These are phyloP conservation scores for rapeseed (Brassica napus) DNA, from an alignment of 345 rosid genomes.

Conservation along the genomic window DNA sequence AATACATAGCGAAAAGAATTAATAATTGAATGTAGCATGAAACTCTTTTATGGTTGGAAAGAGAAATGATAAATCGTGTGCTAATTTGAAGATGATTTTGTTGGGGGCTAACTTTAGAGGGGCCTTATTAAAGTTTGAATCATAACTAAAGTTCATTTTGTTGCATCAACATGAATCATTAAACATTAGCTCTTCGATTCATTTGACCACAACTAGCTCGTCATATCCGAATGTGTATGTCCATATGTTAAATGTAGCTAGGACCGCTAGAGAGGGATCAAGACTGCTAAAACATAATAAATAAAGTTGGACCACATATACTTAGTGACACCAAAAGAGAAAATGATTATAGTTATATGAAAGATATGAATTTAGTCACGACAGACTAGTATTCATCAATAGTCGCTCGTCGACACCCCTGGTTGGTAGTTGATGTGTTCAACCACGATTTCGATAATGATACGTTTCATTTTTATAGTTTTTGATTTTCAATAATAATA, in stretches of 20 bases:
- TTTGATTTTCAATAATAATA: not conserved
- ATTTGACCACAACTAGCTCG: conserved; percentile 35
- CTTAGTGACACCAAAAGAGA: not conserved
- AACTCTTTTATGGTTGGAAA: conserved; percentile 25
- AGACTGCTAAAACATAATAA: conserved; percentile 12
- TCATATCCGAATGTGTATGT: conserved; percentile 15
- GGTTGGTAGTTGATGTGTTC: not conserved
- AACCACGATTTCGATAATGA: not conserved
- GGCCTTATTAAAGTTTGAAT: conserved; percentile 39
- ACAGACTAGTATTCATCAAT: not conserved
- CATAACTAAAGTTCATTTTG: conserved; percentile 33
- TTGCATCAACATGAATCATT: conserved; percentile 34
- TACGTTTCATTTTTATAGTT: not conserved
- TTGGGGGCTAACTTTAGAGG: conserved; percentile 43
- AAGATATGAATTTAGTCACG: not conserved
- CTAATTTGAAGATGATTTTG: conserved; percentile 45
- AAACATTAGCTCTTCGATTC: conserved; percentile 25
- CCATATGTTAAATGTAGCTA: not conserved
- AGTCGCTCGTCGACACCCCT: not conserved
- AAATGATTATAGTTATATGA: not conserved
- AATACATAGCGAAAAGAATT: conserved; percentile 12
- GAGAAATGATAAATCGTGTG: conserved; percentile 41
- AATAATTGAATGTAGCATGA: conserved; percentile 12
- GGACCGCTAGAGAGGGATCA: not conserved
- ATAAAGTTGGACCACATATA: conserved; percentile 4